These are phyloP conservation scores for Pseudogymnoascus sp. DNA, from an alignment of 2,329 filamentous ascomycete genomes.

Conservation along the genomic window DNA sequence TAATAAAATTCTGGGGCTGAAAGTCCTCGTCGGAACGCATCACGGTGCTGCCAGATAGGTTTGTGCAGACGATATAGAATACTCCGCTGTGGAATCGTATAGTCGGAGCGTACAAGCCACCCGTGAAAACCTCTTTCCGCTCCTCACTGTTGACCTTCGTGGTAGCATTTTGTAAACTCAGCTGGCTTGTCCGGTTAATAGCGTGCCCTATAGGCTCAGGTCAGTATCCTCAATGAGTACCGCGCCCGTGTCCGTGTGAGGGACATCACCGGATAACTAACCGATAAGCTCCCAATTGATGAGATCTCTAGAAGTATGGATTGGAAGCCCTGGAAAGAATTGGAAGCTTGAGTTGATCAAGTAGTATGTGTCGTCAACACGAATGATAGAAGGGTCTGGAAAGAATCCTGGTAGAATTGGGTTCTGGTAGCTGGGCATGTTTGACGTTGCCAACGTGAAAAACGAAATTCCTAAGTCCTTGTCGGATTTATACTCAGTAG, in stretches of 20 bases:
- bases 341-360: slow-evolving; percentile 50
- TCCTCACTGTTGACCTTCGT: slow-evolving; percentile 9
- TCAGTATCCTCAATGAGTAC: background rate
- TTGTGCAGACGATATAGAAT: slow-evolving; percentile 29
- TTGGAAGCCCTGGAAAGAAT: slow-evolving; percentile 45
- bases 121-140: slow-evolving; percentile 20
- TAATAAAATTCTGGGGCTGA: slow-evolving; percentile 21
- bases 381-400: slow-evolving; percentile 26
- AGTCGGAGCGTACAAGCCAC: slow-evolving; percentile 32
- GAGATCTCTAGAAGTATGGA: slow-evolving; percentile 29
- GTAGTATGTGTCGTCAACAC: slow-evolving; percentile 26
- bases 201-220: slow-evolving; percentile 35
- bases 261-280: background rate
- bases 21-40: background rate
- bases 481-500: background rate
- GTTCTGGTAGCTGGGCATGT: slow-evolving; percentile 13
- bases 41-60: slow-evolving; percentile 1
- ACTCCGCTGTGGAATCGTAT: slow-evolving; percentile 24
- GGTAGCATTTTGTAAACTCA: slow-evolving; percentile 29
- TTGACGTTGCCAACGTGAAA: background rate
- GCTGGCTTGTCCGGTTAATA: slow-evolving; percentile 32
- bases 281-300: slow-evolving; percentile 17
- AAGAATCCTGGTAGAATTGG: slow-evolving; percentile 28
- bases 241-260: background rate
- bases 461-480: background rate